Base-by-base conservation (phyloP, 2,329 filamentous ascomycete species). In the Fusarium sp. region DNA sequence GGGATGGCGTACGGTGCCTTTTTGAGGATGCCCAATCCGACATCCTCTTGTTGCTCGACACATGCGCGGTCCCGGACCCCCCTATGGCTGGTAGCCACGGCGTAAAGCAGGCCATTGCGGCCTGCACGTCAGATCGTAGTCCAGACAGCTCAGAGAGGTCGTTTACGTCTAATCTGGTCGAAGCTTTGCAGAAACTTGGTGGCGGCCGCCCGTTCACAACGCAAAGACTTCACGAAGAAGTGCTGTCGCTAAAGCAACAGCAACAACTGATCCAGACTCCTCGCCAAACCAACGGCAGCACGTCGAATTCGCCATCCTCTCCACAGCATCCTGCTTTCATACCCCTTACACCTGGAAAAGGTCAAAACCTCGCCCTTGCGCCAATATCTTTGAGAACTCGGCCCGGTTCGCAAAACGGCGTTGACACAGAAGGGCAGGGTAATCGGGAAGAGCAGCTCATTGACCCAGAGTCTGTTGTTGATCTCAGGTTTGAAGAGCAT, bases 21-120 rank as follows among this genome's bases (percentile, higher is more conserved):
- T 80, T 89, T 46, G 85, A 88, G 61, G 85, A 88, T 70, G 81
- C 84, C 2, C 82, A 83, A 58, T 86, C 85, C 4, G 86, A 89
- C 70, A 84, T 88, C 32, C 77, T 89, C 13, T 74, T 89, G 6
- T 73, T 89, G 11, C 77, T 89, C 23, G 86, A 89, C 70, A 84
- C 83, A n/a, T 87, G 84, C 67, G 80, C 82, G 10, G 71, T 82
- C n/a, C 78, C 79, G 27, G 82, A 88, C 58, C 76, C 78, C 10
- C 75, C 80, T 2, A 73, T 79, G 46, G 76, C 80, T 5, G 81
- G 82, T 21, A 82, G 80, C 55, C 79, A 83, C 65, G 85, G 84
- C 25, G 74, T 81, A 17, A 89, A 88, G 71, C 85, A 89, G 70
- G 81, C 81, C 39, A 87, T 89, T 63, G 85, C 86, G 6, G 84